phyloP scores from a whole-genome alignment of 345 rosid species.

The Hypericum androsaemum region DNA sequence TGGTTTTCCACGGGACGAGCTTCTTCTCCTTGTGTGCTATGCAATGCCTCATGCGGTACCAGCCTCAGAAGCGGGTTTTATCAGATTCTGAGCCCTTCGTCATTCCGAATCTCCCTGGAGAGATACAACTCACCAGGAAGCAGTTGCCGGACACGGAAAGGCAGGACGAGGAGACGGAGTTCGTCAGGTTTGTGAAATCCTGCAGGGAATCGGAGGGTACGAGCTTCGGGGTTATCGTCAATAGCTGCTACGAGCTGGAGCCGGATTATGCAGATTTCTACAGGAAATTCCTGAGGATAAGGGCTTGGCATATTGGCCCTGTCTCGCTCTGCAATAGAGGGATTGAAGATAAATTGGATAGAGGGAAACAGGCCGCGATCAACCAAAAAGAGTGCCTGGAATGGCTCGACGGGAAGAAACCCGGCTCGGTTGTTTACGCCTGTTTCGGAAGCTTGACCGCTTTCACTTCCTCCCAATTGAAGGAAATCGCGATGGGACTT shows the following conservation, averaged over 20 bases:
- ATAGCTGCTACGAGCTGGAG: conserved; percentile 73
- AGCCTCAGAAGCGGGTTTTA: conserved; percentile 16
- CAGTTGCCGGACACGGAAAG: conserved; percentile 3
- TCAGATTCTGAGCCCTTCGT: conserved; percentile 25
- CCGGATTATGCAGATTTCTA: conserved; percentile 36
- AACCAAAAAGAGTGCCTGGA: neutral
- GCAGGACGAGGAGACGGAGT: neutral
- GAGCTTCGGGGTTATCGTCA: conserved; percentile 55
- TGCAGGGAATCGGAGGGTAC: conserved; percentile 28
- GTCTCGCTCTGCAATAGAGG: conserved; percentile 20
- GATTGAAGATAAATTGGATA: neutral
- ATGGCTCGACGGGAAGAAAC: neutral
- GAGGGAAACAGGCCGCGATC: neutral
- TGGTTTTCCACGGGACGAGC: conserved; percentile 28
- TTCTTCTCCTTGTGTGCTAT: conserved; percentile 11
- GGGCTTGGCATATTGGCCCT: conserved; percentile 58
- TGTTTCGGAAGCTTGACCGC: neutral
- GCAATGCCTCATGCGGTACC: conserved; percentile 1
- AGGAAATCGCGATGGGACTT: neutral
- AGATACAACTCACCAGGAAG: conserved; percentile 13
- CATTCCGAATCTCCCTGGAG: conserved; percentile 27
- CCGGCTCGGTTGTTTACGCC: neutral
- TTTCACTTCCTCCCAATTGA: neutral
- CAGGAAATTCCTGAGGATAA: conserved; percentile 27
- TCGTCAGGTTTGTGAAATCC: conserved; percentile 13